Percentiles rank a stretch among this genome's conserved stretches.
These are phyloP conservation scores for Pinguiococcus pyrenoidosus DNA, from an alignment of 108 stramenopile species.

Conservation along the genomic window DNA sequence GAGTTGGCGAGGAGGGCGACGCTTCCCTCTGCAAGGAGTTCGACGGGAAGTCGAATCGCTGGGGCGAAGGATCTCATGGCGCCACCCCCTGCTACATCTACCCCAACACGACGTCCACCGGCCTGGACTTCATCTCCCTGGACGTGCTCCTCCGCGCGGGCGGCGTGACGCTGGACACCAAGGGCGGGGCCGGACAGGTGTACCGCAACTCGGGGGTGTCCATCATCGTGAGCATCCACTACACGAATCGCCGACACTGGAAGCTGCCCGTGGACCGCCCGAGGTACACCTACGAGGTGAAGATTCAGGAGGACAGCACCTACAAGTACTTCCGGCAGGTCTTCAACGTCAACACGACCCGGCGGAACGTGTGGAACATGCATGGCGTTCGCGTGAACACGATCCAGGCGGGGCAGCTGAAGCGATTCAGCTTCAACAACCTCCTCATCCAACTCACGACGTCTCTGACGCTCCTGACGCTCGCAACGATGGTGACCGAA, in stretches of 20 bases:
- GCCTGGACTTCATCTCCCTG: constrained; percentile 28
- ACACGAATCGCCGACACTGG: constrained; percentile 8
- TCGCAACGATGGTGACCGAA: constrained; percentile 4
- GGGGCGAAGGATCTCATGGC: no score
- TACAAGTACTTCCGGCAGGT: constrained; percentile 1
- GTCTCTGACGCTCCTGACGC: background rate
- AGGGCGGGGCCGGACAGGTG: constrained; percentile 1
- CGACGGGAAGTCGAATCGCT: no score
- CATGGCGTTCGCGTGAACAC: constrained; percentile 1
- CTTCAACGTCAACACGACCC: background rate
- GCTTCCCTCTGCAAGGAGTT: no score
- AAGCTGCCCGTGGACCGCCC: no score
- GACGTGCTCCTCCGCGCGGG: constrained; percentile 16
- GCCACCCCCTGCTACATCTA: constrained; percentile 33
- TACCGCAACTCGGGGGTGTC: constrained; percentile 18
- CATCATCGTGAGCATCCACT: constrained; percentile 7
- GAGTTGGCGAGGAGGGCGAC: no score
- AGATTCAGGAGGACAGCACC: background rate
- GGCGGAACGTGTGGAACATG: background rate
- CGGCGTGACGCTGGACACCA: constrained; percentile 15
- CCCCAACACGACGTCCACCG: constrained; percentile 12
- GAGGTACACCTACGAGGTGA: constrained; percentile 8
- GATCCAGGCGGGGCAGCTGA: background rate
- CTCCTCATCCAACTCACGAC: constrained; percentile 4
- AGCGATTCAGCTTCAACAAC: background rate